phyloP scores from a whole-genome alignment of 2,329 filamentous ascomycete genomes.

The Talaromyces sp. region DNA sequence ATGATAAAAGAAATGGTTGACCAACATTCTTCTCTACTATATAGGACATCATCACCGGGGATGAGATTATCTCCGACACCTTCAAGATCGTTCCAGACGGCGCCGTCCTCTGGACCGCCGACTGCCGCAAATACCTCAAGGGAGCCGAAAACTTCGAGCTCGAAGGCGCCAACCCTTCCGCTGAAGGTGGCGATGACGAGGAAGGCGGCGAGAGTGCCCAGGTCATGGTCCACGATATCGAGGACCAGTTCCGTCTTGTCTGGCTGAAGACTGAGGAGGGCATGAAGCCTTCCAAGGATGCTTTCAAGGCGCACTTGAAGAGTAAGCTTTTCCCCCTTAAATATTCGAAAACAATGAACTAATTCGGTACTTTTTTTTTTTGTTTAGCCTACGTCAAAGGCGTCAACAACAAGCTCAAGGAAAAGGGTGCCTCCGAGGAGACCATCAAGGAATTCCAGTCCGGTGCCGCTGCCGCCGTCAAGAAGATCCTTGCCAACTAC shows the following conservation, averaged over 20 bases:
- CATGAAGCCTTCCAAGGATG: slow-evolving; percentile 65
- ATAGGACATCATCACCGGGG: slow-evolving; percentile 81
- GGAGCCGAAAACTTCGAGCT: slow-evolving; percentile 57
- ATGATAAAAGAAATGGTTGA: not conserved
- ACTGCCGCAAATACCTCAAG: slow-evolving; percentile 85
- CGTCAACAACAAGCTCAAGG: slow-evolving; percentile 66
- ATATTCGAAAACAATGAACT: not conserved
- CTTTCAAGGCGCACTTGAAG: slow-evolving; percentile 79
- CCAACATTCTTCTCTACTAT: not conserved
- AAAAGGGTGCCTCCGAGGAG: slow-evolving; percentile 56
- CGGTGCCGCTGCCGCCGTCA: slow-evolving; percentile 67
- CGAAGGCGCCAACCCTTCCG: slow-evolving; percentile 87
- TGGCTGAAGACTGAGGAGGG: slow-evolving; percentile 45
- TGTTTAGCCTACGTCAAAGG: slow-evolving; percentile 82
- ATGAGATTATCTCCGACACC: slow-evolving; percentile 97
- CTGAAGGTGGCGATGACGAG: slow-evolving; percentile 72
- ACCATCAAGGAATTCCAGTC: slow-evolving; percentile 74
- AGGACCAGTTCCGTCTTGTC: slow-evolving; percentile 86
- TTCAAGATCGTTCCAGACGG: slow-evolving; percentile 78
- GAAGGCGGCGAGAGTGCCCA: slow-evolving; percentile 58
- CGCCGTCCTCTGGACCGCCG: slow-evolving; percentile 77
- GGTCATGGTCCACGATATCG: slow-evolving; percentile 78
- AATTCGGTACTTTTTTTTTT: too few species aligned
- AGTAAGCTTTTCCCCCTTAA: slow-evolving; percentile 46
- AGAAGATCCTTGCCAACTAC: slow-evolving; percentile 83